Evolutionary conservation across 2,329 filamentous ascomycete species (phyloP).

Genomic region (Stachybotrys elegans): DNA sequence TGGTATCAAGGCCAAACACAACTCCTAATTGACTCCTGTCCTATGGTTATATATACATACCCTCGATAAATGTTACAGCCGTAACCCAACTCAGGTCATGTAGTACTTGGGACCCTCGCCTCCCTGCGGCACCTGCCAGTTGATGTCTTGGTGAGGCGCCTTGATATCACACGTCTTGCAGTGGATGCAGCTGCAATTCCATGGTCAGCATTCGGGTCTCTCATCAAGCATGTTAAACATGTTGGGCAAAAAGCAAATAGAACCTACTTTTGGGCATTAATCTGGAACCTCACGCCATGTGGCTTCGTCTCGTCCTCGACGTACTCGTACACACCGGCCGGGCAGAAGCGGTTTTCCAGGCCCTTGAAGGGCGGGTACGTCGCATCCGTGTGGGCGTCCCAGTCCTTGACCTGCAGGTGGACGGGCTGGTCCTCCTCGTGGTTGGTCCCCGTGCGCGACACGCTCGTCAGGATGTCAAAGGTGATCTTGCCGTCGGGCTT

Average conservation of each 20-base stretch:
- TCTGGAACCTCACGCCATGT: slow-evolving; percentile 90
- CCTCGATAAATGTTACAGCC: too few species aligned
- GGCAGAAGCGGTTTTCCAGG: slow-evolving; percentile 93
- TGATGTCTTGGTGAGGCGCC: slow-evolving; percentile 93
- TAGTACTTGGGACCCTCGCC: slow-evolving; percentile 74
- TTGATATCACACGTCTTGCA: slow-evolving; percentile 99
- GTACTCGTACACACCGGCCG: slow-evolving; percentile 96
- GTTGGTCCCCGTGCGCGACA: slow-evolving; percentile 92
- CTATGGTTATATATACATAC: too few species aligned
- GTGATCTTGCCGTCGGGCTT: slow-evolving; percentile 94
- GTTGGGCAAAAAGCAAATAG: neutral
- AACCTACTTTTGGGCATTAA: slow-evolving; percentile 93
- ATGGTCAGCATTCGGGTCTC: slow-evolving; percentile 4
- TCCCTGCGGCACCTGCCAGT: slow-evolving; percentile 92
- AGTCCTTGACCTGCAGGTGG: slow-evolving; percentile 90
- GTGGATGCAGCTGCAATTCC: slow-evolving; percentile 76
- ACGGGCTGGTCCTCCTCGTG: slow-evolving; percentile 98
- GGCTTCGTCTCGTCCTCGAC: slow-evolving; percentile 86
- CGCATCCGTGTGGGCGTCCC: slow-evolving; percentile 80
- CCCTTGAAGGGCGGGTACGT: slow-evolving; percentile 88
- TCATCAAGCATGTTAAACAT: neutral
- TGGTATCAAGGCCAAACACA: too few species aligned
- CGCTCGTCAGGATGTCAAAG: slow-evolving; percentile 94
- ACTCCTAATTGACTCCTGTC: too few species aligned
- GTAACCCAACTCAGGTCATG: slow-evolving; percentile 46